phyloP scores from a whole-genome alignment of 495 filamentous ascomycete genomes.

The Thermochaetoides thermophila region DNA sequence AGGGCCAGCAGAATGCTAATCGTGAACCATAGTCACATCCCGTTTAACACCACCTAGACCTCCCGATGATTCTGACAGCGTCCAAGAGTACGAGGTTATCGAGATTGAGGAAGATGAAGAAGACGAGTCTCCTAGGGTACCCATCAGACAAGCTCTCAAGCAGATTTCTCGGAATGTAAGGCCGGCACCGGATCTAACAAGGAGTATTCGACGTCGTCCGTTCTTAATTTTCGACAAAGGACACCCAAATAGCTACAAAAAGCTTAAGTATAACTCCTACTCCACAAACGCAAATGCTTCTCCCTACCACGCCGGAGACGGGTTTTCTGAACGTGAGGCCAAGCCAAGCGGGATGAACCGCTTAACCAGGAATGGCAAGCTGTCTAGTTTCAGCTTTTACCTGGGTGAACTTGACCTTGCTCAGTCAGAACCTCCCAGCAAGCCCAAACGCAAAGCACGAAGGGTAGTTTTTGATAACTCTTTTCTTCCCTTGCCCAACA shows the following conservation, averaged over 20 bases:
- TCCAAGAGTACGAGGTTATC: too few relatives aligned
- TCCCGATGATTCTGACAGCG: background rate
- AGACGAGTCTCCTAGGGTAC: background rate
- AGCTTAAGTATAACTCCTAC: conserved; percentile 1
- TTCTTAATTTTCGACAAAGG: conserved; percentile 12
- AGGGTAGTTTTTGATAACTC: conserved; percentile 5
- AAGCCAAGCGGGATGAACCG: conserved; percentile 8
- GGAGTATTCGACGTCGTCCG: conserved; percentile 7
- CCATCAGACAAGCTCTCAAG: background rate
- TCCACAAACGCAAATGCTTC: background rate
- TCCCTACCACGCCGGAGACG: conserved; percentile 8
- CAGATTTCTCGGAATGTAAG: background rate
- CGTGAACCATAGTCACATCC: conserved; percentile 3
- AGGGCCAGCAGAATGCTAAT: too few relatives aligned
- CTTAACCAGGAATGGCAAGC: conserved; percentile 4
- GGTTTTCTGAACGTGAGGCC: conserved; percentile 13
- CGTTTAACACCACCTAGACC: background rate
- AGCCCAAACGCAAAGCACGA: background rate
- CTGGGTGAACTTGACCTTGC: conserved; percentile 10
- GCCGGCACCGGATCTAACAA: background rate
- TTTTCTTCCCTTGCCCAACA: background rate
- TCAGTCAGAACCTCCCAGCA: conserved; percentile 2
- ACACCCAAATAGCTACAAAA: conserved; percentile 8
- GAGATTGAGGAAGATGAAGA: background rate
- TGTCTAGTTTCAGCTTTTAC: background rate